phyloP scores from a whole-genome alignment of 441 rosid species.

The Cnidoscolus chayamansa region DNA sequence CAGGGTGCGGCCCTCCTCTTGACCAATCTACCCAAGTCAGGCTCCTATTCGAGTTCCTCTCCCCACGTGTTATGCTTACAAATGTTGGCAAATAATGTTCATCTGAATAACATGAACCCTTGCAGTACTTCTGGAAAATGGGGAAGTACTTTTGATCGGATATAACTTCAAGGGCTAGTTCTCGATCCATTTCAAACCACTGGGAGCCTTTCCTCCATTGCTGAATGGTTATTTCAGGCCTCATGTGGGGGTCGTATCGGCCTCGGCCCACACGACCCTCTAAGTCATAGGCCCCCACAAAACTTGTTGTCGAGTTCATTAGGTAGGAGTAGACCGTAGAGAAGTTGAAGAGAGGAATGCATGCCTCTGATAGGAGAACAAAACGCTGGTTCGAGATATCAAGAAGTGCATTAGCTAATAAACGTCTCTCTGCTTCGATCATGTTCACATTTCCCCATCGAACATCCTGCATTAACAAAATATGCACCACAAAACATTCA shows the following conservation, averaged over 20 bases:
- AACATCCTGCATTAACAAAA: constrained; percentile 49
- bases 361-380: constrained; percentile 74
- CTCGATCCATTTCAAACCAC: constrained; percentile 77
- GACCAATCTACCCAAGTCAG: constrained; percentile 94
- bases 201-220: constrained; percentile 92
- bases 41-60: constrained; percentile 60
- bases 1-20: constrained; percentile 70
- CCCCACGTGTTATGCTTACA: constrained; percentile 35
- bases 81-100: constrained; percentile 88
- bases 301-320: constrained; percentile 42
- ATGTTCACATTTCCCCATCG: constrained; percentile 75
- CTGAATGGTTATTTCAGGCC: constrained; percentile 38
- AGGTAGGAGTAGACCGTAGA: constrained; percentile 70
- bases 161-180: constrained; percentile 55
- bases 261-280: constrained; percentile 59
- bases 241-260: constrained; percentile 53
- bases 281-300: constrained; percentile 57
- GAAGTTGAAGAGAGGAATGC: constrained; percentile 91
- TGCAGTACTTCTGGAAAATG: constrained; percentile 49
- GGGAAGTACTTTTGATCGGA: constrained; percentile 56
- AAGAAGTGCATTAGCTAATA: constrained; percentile 76
- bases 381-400: constrained; percentile 79
- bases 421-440: constrained; percentile 89
- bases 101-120: constrained; percentile 54
- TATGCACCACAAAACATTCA: neutral